Base-by-base conservation (phyloP, 306 rosid genomes). In the Rubus idaeus region DNA sequence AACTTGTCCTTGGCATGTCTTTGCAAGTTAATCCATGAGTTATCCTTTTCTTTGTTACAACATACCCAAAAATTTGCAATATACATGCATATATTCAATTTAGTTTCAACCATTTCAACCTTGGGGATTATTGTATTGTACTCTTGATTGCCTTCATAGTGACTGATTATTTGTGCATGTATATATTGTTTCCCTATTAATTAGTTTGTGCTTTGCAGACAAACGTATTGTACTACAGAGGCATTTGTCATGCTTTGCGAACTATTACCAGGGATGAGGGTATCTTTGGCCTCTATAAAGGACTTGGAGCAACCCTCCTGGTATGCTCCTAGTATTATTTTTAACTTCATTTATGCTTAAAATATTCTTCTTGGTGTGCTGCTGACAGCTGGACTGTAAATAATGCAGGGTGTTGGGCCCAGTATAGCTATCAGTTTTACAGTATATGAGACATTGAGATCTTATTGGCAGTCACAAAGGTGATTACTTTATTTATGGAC, bases 251-350 rank as follows among this genome's bases (percentile, higher is more conserved):
- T 82, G 82, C 99, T 52, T 66, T 96, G 81, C 89, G 53, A 68
- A 96, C 99, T 49, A 96, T 96, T 71, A 45, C 77, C 82, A 86
- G 79, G 72, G 99, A 96, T 12, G 99, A 96, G 90, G 99, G 99
- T 55, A 18, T 92, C 70, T 64, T 85, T 56, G 97, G 97, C 51
- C 97, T 96, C 40, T 96, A 96, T 79, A 92, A 93, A 83, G 99
- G 99, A 80, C 98, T 96, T 49, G 99, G 99, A 85, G 91, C 99
- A 55, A 93, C 99, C 40, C 90, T 96, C 49, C 81, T 96, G 99
- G 98, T 93, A 92, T 77, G 89, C 64, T 53, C 62, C 20, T 40
- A 26, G 50, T 77, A n/a, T 77, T 46, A 39, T 72, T 76, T 79
- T 68, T 50, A 17, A 70, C 60, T 77, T 70, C 8, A 46, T 42